These are phyloP conservation scores for Karstenula rhodostoma DNA, from an alignment of 2,329 filamentous ascomycete genomes.

Conservation along the genomic window DNA sequence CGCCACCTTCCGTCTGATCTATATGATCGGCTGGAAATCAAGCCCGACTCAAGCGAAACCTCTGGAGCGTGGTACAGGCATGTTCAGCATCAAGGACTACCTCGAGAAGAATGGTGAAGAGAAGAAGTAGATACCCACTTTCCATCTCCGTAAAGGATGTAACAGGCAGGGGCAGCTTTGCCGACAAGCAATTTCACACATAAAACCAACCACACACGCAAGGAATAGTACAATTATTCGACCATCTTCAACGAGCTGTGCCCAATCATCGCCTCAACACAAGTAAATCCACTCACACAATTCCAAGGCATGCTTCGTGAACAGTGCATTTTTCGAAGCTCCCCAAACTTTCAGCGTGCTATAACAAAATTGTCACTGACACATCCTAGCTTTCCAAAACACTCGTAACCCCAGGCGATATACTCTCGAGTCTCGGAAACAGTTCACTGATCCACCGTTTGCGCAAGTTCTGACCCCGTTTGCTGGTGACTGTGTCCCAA, in stretches of 20 bases:
- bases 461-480: slow-evolving; percentile 18
- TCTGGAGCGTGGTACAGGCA: slow-evolving; percentile 80
- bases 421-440: slow-evolving; percentile 25
- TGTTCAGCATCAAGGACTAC: slow-evolving; percentile 89
- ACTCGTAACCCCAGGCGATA: slow-evolving; percentile 29
- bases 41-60: slow-evolving; percentile 80
- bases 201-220: too few relatives aligned
- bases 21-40: slow-evolving; percentile 99
- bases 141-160: too few relatives aligned
- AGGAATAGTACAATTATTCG: too few relatives aligned
- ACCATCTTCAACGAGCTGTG: too few relatives aligned
- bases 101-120: slow-evolving; percentile 54
- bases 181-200: too few relatives aligned
- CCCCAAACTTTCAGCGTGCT: not conserved
- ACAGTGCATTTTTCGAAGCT: too few relatives aligned
- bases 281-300: too few relatives aligned
- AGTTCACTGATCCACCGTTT: slow-evolving; percentile 26
- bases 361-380: not conserved
- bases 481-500: slow-evolving; percentile 21
- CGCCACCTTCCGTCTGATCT: slow-evolving; percentile 93
- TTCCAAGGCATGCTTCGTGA: too few relatives aligned
- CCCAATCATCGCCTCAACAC: too few relatives aligned
- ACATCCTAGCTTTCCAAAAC: not conserved
- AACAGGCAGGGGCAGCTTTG: too few relatives aligned
- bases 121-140: slow-evolving; percentile 10